phyloP scores from a whole-genome alignment of 2,329 filamentous ascomycete genomes.

The Cylindrodendrum hubeiense region DNA sequence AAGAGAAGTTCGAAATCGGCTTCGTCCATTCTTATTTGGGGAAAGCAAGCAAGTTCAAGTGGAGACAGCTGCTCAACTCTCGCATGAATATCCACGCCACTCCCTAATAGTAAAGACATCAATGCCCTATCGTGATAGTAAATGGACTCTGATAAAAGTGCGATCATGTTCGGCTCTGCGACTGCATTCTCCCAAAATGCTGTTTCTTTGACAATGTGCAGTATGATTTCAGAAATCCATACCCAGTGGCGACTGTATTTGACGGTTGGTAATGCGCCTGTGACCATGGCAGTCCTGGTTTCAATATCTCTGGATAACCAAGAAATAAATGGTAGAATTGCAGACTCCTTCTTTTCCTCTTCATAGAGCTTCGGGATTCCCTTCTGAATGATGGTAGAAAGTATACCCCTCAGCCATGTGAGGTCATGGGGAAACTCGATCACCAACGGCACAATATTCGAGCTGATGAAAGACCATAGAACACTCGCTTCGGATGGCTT shows the following conservation, averaged over 20 bases:
- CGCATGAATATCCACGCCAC: not conserved
- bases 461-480: not conserved
- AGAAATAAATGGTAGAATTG: not conserved
- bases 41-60: slow-evolving; percentile 13
- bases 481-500: not conserved
- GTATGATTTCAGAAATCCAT: not conserved
- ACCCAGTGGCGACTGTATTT: not conserved
- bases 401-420: not conserved
- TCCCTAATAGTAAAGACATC: not conserved
- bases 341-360: not conserved
- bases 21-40: not conserved
- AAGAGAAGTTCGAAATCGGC: not conserved
- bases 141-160: not conserved
- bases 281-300: not conserved
- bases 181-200: not conserved
- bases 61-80: not conserved
- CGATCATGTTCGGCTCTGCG: not conserved
- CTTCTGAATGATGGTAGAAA: not conserved
- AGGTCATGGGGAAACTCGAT: fast-evolving
- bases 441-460: not conserved
- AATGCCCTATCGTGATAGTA: not conserved
- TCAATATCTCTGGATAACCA: not conserved
- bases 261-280: fast-evolving
- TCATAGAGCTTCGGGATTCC: not conserved
- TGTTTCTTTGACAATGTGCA: not conserved